Evolutionary conservation across 352 stramenopile species (phyloP).

Genomic region (Phytopythium chamaehyphon): DNA sequence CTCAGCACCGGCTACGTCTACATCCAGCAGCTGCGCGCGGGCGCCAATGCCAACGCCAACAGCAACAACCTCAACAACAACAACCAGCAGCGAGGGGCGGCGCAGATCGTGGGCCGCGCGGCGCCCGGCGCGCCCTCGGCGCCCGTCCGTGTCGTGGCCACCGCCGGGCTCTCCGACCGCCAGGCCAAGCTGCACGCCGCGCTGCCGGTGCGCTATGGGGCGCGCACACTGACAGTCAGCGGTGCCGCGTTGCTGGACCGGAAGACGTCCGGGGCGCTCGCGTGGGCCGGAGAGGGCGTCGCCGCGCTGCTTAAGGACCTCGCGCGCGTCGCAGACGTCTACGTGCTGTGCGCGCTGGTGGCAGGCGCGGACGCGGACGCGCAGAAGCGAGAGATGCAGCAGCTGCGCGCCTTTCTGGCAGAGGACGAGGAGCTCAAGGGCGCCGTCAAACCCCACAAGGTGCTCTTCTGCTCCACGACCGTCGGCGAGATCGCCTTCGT

Average conservation of each 20-base stretch:
- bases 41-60: constrained; percentile 3
- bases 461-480: constrained; percentile 79
- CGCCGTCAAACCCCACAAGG: constrained; percentile 55
- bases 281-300: constrained; percentile 45
- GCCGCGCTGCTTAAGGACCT: constrained; percentile 52
- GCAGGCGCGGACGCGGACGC: constrained; percentile 25
- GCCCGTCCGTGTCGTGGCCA: constrained; percentile 28
- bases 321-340: constrained; percentile 57
- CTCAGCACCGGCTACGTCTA: constrained; percentile 76
- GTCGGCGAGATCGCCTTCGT: constrained; percentile 83
- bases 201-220: constrained; percentile 58
- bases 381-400: constrained; percentile 30
- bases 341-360: constrained; percentile 49
- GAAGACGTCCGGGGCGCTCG: constrained; percentile 15
- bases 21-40: constrained; percentile 51
- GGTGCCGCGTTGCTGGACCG: constrained; percentile 44
- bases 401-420: constrained; percentile 43
- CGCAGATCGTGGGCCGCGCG: background rate
- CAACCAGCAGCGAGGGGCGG: too few species aligned
- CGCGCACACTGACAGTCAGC: constrained; percentile 67
- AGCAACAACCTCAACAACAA: too few species aligned
- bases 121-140: constrained; percentile 9
- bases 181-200: constrained; percentile 54
- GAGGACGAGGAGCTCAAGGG: constrained; percentile 24
- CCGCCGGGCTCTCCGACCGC: constrained; percentile 33